Evolutionary conservation across 2,329 filamentous ascomycete species (phyloP), one percentile per base, ranked within the genome.

Genomic region (Dichotomopilus funicola): DNA sequence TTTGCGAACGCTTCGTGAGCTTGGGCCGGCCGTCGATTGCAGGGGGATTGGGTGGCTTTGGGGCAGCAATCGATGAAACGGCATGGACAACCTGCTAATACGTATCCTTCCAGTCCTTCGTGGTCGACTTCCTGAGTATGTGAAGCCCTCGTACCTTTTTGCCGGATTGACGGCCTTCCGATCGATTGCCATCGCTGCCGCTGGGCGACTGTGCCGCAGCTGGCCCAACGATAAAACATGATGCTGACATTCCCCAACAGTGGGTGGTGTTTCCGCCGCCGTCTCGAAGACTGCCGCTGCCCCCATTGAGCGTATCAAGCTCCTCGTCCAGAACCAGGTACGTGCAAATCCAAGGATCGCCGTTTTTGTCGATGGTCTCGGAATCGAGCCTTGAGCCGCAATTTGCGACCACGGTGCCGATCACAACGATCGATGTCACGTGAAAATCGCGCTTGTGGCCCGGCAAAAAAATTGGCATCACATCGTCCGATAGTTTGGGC

Each of bases 261-360:
- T 99, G 94, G 94, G 94, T 88, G 94, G 94, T 96, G 88, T 99
- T 70, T 96, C 94, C 74, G 94, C 94, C 78, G 94, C 94, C 78
- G 91, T 99, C 87, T 99, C 94, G 76, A 99, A 99, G 91, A 99
- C 94, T 69, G 94, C 94, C 73, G 94, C 94, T 75, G 94, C 94
- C 80, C 94, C 94, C 80, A 99, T 99, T 71, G 94, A 99, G 91
- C 94, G 94, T 91, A 88, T 99, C 81, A 99, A 99, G 91, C 94
- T 99, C 75, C 89, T 99, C 74, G 95, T 99, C 82, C 94, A 99
- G 86, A 99, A 99, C 84, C 94, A 99, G 88, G 91, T 96, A 85
- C 67, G 90, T 57, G 5, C 6, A 19, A 42, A 37, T 19, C 8
- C 19, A 31, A 5, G 45, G 5, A 19, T 9, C 4, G 6, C 12